Evolutionary conservation across 2,329 filamentous ascomycete species (phyloP).

Genomic region (Aschersonia sp.): DNA sequence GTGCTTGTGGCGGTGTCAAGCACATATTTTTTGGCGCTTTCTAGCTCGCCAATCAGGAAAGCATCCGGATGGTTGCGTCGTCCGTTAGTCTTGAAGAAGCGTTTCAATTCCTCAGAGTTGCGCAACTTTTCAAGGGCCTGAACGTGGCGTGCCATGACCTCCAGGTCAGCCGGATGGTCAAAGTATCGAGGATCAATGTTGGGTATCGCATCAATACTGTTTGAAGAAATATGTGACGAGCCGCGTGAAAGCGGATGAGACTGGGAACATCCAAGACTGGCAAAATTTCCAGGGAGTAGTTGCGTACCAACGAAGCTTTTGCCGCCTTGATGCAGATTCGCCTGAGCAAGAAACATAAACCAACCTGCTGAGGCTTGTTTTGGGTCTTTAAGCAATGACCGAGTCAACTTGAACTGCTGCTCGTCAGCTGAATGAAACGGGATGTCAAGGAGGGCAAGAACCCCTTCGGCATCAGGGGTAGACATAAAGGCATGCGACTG

Average conservation of each 20-base stretch:
- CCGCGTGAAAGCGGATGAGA: constrained; percentile 47
- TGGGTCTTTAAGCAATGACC: no score
- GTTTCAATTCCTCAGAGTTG: neutral
- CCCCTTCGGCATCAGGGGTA: no score
- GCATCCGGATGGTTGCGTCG: neutral
- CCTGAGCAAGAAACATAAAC: no score
- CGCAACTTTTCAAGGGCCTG: constrained; percentile 21
- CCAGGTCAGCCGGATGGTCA: constrained; percentile 37
- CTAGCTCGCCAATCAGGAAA: neutral
- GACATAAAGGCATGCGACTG: no score
- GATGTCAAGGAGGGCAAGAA: no score
- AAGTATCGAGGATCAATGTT: constrained; percentile 11
- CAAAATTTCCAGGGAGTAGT: constrained; percentile 27
- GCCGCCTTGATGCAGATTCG: neutral
- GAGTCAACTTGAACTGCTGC: no score
- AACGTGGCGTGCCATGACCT: constrained; percentile 29
- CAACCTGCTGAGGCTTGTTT: no score
- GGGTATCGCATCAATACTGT: constrained; percentile 21
- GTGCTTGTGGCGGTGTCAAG: constrained; percentile 6
- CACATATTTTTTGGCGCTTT: neutral
- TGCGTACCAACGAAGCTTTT: constrained; percentile 12
- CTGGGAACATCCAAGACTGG: constrained; percentile 35
- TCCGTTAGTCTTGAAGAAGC: neutral
- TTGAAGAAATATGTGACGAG: constrained; percentile 35
- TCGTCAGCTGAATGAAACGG: no score